Percentiles rank a stretch among this genome's conserved stretches.
phyloP scores from a whole-genome alignment of 192 early-diverging fungal genomes.

The Gorgonomyces haynaldii region DNA sequence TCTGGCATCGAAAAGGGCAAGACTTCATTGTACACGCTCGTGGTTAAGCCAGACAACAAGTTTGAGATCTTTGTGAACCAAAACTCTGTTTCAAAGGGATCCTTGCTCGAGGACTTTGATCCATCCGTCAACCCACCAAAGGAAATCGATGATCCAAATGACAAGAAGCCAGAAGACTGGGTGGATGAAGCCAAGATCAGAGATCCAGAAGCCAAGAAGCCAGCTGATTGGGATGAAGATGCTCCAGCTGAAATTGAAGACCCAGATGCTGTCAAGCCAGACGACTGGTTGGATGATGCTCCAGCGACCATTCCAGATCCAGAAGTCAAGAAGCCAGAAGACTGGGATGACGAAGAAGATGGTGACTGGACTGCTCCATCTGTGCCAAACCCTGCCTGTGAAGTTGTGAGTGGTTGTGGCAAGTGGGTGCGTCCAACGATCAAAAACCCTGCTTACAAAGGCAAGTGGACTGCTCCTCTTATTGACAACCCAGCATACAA shows the following conservation, averaged over 20 bases:
- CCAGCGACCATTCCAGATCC: constrained; percentile 63
- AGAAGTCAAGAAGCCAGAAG: constrained; percentile 67
- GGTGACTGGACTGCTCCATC: constrained; percentile 77
- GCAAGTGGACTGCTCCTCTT: constrained; percentile 73
- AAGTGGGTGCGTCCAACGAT: constrained; percentile 73
- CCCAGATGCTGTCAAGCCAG: constrained; percentile 58
- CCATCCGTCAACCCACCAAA: constrained; percentile 82
- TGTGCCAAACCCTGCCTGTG: constrained; percentile 75
- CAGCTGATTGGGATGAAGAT: constrained; percentile 75
- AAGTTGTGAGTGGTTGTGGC: constrained; percentile 61
- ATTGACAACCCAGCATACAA: constrained; percentile 92
- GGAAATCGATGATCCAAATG: constrained; percentile 51
- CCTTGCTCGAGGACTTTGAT: constrained; percentile 62
- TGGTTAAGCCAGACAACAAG: constrained; percentile 69
- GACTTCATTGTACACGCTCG: constrained; percentile 71
- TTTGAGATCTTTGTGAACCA: constrained; percentile 71
- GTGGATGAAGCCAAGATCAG: constrained; percentile 73
- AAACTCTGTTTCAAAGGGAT: constrained; percentile 50
- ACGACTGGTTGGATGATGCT: constrained; percentile 82
- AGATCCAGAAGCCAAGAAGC: constrained; percentile 69
- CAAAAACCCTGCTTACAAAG: constrained; percentile 87
- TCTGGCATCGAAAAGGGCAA: constrained; percentile 50
- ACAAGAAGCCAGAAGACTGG: constrained; percentile 81
- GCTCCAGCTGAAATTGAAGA: constrained; percentile 69
- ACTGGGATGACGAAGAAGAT: constrained; percentile 88